Base-by-base conservation (phyloP, 371 early-diverging fungal species). In the Actinomortierella ambigua region DNA sequence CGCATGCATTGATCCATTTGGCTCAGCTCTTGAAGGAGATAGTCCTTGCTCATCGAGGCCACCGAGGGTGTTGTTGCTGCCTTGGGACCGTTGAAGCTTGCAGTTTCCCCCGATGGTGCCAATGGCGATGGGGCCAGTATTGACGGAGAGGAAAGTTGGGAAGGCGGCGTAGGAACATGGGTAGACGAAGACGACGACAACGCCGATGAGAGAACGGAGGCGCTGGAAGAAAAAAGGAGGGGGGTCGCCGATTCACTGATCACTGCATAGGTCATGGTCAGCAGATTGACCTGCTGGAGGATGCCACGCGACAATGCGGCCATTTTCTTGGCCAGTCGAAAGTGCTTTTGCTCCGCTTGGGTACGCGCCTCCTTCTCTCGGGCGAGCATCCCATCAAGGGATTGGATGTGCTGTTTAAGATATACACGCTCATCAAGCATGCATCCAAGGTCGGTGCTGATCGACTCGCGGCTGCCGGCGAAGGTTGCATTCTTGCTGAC, bases 341-440 rank as follows among this genome's bases (percentile, higher is more conserved):
- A 52, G 26, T 67, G 57, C 2, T 41, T 56, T 4, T 57, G 20
- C 23, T 73, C 75, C 5, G 52, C 47, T 18, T n/a, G 47, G 20
- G 53, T 60, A 3, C 59, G 49, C 3, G 60, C 50, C 0, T 28
- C 50, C 17, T 40, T 60, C 4, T 63, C 67, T 47, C 63, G 64
- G 17, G 51, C 7, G 1, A 63, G 68, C 3, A 63, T 22, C 3
- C 55, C 53, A 26, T 67, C 57, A 15, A 73, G 51, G 11, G 44
- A 20, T 34, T 61, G 75, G 34, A 73, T 60, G 24, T 67, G 68
- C 28, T 73, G 75, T 23, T 73, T 73, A 8, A 73, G 47, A 17
- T 48, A 63, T 1, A 63, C 44, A 20, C 68, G 64, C 27, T 73
- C 75, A 23, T 67, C 75, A 28, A 67, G 11, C 27, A 67, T 18